These are phyloP conservation scores for Aspergillus aculeatus DNA, from an alignment of 2,329 filamentous ascomycete species.

Conservation along the genomic window DNA sequence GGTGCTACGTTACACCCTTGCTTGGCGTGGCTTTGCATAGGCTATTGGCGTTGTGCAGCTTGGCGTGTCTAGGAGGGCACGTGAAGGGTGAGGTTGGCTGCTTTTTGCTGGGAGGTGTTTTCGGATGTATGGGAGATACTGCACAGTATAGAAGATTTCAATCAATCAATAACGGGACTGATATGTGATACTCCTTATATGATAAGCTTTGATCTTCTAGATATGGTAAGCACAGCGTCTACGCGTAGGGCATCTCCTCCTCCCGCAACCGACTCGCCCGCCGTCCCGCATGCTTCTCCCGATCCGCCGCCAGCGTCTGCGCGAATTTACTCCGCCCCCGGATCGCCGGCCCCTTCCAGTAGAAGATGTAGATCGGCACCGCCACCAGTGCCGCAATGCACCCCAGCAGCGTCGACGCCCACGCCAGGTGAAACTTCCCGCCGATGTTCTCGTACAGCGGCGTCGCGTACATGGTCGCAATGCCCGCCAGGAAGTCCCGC, in stretches of 20 bases:
- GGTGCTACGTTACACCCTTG: too few species aligned
- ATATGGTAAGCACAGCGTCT: not conserved
- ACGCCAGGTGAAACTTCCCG: constrained; percentile 56
- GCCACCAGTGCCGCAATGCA: constrained; percentile 62
- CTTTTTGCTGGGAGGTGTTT: too few species aligned
- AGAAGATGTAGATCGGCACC: constrained; percentile 65
- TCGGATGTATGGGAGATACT: too few species aligned
- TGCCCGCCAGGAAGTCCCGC: constrained; percentile 63
- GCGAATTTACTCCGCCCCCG: constrained; percentile 55
- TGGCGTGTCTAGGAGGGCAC: too few species aligned
- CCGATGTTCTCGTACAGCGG: constrained; percentile 56
- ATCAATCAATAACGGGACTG: too few species aligned
- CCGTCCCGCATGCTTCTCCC: constrained; percentile 11
- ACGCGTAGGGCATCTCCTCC: constrained; percentile 5
- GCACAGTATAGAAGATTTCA: too few species aligned
- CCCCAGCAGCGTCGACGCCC: constrained; percentile 64
- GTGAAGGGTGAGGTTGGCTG: too few species aligned
- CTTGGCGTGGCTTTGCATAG: too few species aligned
- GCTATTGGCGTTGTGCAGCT: too few species aligned
- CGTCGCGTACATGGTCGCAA: constrained; percentile 60
- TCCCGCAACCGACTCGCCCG: constrained; percentile 12
- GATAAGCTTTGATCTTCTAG: too few species aligned
- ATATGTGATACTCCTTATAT: too few species aligned
- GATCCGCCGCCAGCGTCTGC: constrained; percentile 29
- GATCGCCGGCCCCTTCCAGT: constrained; percentile 63